phyloP scores from a whole-genome alignment of 1,139 yeast species.

The Yamadazyma diddensiae region DNA sequence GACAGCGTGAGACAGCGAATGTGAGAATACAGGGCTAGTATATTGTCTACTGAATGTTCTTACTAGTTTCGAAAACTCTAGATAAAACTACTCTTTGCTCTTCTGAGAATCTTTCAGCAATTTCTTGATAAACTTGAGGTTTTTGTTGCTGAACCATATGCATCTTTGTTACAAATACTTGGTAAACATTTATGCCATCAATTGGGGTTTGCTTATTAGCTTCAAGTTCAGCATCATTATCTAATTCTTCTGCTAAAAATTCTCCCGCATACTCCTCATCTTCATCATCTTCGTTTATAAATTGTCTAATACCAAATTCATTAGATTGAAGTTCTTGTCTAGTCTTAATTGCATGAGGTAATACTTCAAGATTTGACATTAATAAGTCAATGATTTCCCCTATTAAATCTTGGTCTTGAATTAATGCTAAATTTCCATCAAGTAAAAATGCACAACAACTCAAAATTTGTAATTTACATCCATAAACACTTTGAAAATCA shows the following conservation, averaged over 20 bases:
- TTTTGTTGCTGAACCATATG: slow-evolving; percentile 32
- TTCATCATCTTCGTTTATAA: slow-evolving; percentile 21
- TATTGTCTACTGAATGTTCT: no score
- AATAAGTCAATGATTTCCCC: slow-evolving; percentile 42
- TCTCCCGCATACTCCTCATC: slow-evolving; percentile 29
- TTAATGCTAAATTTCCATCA: slow-evolving; percentile 25
- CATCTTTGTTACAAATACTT: slow-evolving; percentile 35
- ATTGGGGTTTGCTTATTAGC: slow-evolving; percentile 53
- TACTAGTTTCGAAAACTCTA: slow-evolving; percentile 25
- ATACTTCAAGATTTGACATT: slow-evolving; percentile 38
- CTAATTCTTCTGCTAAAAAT: slow-evolving; percentile 39
- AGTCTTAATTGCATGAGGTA: slow-evolving; percentile 49
- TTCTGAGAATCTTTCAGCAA: slow-evolving; percentile 36
- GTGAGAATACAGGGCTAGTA: no score
- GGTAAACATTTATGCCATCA: slow-evolving; percentile 46
- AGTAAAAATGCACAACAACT: slow-evolving; percentile 34
- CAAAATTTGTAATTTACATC: slow-evolving; percentile 52
- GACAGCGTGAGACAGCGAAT: no score
- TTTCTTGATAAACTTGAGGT: slow-evolving; percentile 30
- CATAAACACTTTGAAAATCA: slow-evolving; percentile 54
- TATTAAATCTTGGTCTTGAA: slow-evolving; percentile 32
- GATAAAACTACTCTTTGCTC: slow-evolving; percentile 33
- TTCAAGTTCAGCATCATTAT: slow-evolving; percentile 52
- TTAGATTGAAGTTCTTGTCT: slow-evolving; percentile 40
- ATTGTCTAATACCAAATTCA: slow-evolving; percentile 32